Conservation (phyloP, 345 rosid species). For the Arabidopsis suecica region DNA sequence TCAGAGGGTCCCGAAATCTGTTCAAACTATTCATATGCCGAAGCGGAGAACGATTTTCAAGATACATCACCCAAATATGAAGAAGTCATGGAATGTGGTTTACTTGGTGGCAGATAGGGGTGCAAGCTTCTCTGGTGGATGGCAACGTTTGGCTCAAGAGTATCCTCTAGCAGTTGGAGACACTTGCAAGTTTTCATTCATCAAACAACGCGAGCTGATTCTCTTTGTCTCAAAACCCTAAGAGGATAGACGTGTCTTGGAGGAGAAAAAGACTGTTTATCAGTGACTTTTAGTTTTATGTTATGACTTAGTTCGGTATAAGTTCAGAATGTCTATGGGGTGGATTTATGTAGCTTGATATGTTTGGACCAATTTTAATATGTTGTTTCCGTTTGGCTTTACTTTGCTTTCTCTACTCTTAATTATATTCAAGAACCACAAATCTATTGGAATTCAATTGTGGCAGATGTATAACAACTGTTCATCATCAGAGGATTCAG, state of each 20-base stretch:
- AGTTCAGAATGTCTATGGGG: neutral
- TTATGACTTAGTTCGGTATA: neutral
- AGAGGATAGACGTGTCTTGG: neutral
- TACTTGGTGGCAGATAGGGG: neutral
- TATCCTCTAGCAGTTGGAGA: neutral
- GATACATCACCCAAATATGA: neutral
- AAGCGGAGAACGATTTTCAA: neutral
- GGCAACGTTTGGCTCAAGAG: neutral
- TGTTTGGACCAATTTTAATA: neutral
- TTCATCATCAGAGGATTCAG: neutral
- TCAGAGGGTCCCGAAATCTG: neutral
- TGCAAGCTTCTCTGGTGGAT: neutral
- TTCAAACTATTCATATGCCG: neutral
- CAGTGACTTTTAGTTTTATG: neutral
- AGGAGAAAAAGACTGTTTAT: neutral
- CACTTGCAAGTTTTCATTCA: neutral
- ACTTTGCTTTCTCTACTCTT: no score
- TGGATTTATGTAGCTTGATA: neutral
- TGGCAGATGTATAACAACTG: neutral
- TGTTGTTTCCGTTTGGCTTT: neutral
- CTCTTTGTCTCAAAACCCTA: neutral
- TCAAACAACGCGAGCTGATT: neutral
- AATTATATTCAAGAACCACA: no score
- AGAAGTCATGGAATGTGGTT: slow-evolving; percentile 17
- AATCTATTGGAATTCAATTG: neutral